A percentile compares a stretch with the other conserved stretches of the same genome.
Evolutionary conservation across 139 green algal species (phyloP).

Genomic region (Coccomyxa sp.): DNA sequence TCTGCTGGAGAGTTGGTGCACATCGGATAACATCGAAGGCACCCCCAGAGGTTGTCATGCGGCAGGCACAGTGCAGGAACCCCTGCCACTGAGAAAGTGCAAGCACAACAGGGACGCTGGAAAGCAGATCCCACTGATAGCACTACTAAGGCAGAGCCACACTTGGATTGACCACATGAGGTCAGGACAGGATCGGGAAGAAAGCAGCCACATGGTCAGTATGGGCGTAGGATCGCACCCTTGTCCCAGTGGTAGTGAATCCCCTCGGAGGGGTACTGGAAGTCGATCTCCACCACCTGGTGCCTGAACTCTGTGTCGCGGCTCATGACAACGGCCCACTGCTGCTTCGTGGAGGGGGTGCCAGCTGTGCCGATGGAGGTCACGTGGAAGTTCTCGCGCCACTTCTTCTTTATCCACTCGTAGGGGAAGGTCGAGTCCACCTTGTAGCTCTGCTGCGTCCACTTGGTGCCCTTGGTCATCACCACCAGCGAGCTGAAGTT

Average conservation of each 20-base stretch:
- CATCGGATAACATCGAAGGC: neutral
- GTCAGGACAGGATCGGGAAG: neutral
- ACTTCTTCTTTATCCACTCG: conserved; percentile 92
- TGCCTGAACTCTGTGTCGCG: conserved; percentile 64
- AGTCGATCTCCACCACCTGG: conserved; percentile 82
- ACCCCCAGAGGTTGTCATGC: neutral
- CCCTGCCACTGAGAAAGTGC: neutral
- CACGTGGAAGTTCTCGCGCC: conserved; percentile 78
- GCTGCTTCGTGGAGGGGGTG: conserved; percentile 1
- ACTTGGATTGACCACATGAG: neutral
- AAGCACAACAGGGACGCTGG: neutral
- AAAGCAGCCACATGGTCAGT: neutral
- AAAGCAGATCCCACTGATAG: neutral
- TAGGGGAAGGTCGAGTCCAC: conserved; percentile 76
- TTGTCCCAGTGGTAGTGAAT: conserved; percentile 77
- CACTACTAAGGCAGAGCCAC: neutral
- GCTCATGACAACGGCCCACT: conserved; percentile 84
- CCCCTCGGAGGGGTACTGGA: conserved; percentile 75
- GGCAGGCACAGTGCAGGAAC: neutral
- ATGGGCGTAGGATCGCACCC: neutral
- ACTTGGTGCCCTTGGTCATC: conserved; percentile 59
- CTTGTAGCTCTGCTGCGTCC: conserved; percentile 86
- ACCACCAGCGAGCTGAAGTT: conserved; percentile 46
- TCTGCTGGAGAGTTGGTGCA: neutral
- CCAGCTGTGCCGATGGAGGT: conserved; percentile 64